Conservation (phyloP, 768 basidiomycete species). For the Leccinum olivaceopallidum region DNA sequence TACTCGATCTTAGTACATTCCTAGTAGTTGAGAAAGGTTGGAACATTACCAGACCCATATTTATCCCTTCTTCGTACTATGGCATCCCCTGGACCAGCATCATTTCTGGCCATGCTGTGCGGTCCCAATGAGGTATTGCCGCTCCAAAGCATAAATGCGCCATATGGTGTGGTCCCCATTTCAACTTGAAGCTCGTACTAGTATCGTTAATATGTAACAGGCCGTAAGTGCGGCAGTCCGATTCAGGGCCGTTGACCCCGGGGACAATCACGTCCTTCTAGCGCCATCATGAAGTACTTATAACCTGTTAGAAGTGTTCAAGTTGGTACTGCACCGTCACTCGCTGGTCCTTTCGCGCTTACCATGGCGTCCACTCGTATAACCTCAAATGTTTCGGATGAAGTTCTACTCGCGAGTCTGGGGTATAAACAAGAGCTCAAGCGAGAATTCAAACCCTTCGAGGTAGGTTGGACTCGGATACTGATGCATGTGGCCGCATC, state of each 20-base stretch:
- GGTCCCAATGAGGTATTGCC: background rate
- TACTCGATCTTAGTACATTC: too few species aligned
- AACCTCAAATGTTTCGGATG: conserved; percentile 20
- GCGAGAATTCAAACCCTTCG: conserved; percentile 32
- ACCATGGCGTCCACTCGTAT: conserved; percentile 2
- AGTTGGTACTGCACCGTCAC: background rate
- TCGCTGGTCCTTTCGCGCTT: background rate
- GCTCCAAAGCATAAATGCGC: too few species aligned
- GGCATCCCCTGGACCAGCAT: too few species aligned
- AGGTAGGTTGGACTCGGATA: conserved; percentile 16
- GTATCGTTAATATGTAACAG: background rate
- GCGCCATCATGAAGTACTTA: background rate
- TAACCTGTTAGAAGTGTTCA: background rate
- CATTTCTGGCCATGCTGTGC: background rate
- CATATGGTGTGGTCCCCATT: too few species aligned
- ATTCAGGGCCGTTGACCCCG: background rate
- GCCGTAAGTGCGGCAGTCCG: background rate
- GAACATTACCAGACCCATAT: too few species aligned
- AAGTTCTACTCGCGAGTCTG: conserved; percentile 27
- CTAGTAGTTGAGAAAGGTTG: too few species aligned
- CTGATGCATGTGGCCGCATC: background rate
- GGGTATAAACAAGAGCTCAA: conserved; percentile 38
- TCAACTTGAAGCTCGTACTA: background rate
- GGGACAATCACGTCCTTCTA: background rate
- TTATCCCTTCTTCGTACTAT: too few species aligned